Evolutionary conservation across 106 monocot species (phyloP), one percentile per base, ranked within the genome.

Genomic region (Dendrobium nobile): DNA sequence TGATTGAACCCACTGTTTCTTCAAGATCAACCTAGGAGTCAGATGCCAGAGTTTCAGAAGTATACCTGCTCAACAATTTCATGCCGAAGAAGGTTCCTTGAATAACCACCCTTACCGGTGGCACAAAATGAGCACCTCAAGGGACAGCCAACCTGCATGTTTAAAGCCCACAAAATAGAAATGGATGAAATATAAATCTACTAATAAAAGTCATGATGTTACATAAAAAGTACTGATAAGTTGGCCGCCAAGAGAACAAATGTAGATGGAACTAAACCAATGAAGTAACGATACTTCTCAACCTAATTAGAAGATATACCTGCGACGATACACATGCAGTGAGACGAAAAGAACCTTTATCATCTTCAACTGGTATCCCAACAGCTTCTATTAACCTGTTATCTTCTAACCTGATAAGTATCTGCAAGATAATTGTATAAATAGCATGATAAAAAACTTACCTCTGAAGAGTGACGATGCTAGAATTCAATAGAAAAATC

Each of bases 261-360:
- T 31, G 33, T 31, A 2, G 9, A 74, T 15, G 27, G 70, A 70
- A 42, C 42, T 6, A 20, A 43, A 43, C 22, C 48, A 24, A n/a
- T 48, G 11, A 74, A 9, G 8, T 5, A 76, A n/a, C 45, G 15
- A 76, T 9, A 76, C 47, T 47, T 76, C 26, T 76, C 22, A 76
- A 76, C 44, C 18, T 6, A 76, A 6, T 18, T 10, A 48, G 26
- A 26, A 68, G 7, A 45, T 17, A 55, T 78, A 92, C 97, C 92
- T 98, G 97, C 47, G 97, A 98, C 11, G 94, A 98, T n/a, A 98
- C 85, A 77, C 97, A 98, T 19, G 97, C 94, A 84, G 94, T 98
- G 51, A 98, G 91, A 22, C 94, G 90, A 77, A 84, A 48, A 10
- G 87, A 88, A 55, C 92, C 88, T 83, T 92, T 89, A 67, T 84